Conservation (phyloP, 2,329 filamentous ascomycete species). For the Septoria petroselini region DNA sequence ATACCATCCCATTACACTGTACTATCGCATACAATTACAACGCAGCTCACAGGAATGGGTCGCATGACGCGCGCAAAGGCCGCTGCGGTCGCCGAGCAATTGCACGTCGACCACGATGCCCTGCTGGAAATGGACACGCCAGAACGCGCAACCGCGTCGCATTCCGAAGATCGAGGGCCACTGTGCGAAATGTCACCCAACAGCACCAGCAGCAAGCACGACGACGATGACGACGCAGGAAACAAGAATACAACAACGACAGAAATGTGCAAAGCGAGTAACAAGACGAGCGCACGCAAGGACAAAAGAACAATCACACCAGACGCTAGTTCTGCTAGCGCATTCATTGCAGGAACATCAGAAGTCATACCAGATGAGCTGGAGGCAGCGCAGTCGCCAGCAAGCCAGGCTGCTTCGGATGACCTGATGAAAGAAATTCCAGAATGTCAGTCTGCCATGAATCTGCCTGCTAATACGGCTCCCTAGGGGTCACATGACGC, state of each 20-base stretch:
- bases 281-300: constrained; percentile 34
- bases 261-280: constrained; percentile 36
- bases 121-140: constrained; percentile 34
- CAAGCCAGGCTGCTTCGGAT: constrained; percentile 22
- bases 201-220: constrained; percentile 27
- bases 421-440: constrained; percentile 22
- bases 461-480: constrained; percentile 7
- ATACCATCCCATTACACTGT: too few species aligned
- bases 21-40: too few species aligned
- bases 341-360: constrained; percentile 2
- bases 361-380: constrained; percentile 24
- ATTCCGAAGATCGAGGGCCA: constrained; percentile 35
- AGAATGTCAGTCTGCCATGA: constrained; percentile 18
- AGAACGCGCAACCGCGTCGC: constrained; percentile 13
- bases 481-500: constrained; percentile 26
- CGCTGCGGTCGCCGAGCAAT: constrained; percentile 40
- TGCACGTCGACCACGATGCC: constrained; percentile 39
- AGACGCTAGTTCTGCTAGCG: constrained; percentile 16
- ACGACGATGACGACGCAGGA: constrained; percentile 24
- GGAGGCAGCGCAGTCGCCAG: constrained; percentile 21
- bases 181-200: constrained; percentile 44
- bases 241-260: constrained; percentile 31
- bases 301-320: constrained; percentile 29
- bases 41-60: constrained; percentile 17
- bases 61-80: constrained; percentile 46